Evolutionary conservation across 2,329 filamentous ascomycete species (phyloP), one percentile per base, ranked within the genome.

Genomic region (Claviceps pazoutovae): DNA sequence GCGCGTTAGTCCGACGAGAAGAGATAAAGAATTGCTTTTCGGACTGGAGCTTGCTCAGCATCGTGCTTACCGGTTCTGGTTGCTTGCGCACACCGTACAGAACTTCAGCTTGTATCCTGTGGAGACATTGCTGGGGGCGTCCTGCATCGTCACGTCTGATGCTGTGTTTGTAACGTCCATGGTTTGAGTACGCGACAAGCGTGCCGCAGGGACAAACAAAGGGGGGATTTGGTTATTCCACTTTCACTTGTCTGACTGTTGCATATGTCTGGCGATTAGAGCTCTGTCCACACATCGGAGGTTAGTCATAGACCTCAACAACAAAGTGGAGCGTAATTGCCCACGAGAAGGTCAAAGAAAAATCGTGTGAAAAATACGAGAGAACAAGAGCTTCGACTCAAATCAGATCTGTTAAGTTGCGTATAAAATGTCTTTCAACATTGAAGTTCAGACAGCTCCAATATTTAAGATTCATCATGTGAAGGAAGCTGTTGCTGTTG

Each of bases 1-100:
- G 16, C 34, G 6, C 19, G n/a, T 50, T 46, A 50, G 49, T 43
- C 21, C 7, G 38, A 19, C 11, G 37, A 23, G 7, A 17, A 21
- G 30, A 36, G 4, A 8, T 2, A 21, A 8, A 34, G 2, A 2
- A 5, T 5, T 5, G 23, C 5, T 8, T 30, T 37, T 4, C 47
- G 17, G 11, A 17, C 17, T n/a, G 4, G 11, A 26, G 14, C 7
- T 16, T 36, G 39, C n/a, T 13, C 16, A 21, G 26, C 6, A 5
- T 21, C 5, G 16, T 37, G 38, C 75, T 56, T 74, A 95, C 81
- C 93, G 83, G 64, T 98, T 98, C 68, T 98, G 89, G 62, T 98
- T 98, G 62, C 89, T 95, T 7, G 93, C 93, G 70, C 93, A 98
- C n/a, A 98, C 91, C 2, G 93, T 97, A 74, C 90, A 96, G 70